A percentile compares a stretch with the other conserved stretches of the same genome.
These are phyloP conservation scores for Paraglomus occultum DNA, from an alignment of 192 early-diverging fungal species.

Conservation along the genomic window DNA sequence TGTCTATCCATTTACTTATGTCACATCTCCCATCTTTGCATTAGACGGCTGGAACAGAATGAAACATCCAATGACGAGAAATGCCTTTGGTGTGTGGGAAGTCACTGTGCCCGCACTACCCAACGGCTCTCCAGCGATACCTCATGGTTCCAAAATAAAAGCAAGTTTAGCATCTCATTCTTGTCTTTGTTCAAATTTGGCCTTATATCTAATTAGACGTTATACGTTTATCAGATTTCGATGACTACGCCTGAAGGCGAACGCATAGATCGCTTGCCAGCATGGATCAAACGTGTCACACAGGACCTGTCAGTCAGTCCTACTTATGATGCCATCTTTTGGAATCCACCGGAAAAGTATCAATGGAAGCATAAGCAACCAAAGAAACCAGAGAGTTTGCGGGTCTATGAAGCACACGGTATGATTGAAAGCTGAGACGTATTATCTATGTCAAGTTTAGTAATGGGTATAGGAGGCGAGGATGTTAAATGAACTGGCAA, in stretches of 20 bases:
- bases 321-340: constrained; percentile 91
- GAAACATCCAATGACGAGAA: constrained; percentile 73
- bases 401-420: constrained; percentile 96
- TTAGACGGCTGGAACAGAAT: constrained; percentile 81
- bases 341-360: constrained; percentile 84
- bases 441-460: not conserved
- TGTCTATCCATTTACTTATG: constrained; percentile 3
- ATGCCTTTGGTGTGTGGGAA: constrained; percentile 84
- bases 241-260: constrained; percentile 72
- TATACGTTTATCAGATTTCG: constrained; percentile 52
- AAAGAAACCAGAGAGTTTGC: constrained; percentile 59
- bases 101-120: constrained; percentile 62
- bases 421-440: not conserved
- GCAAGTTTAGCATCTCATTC: constrained; percentile 32
- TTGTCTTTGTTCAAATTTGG: not conserved
- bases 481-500: not conserved
- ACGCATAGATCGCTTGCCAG: constrained; percentile 86
- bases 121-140: constrained; percentile 66
- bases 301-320: constrained; percentile 82
- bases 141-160: constrained; percentile 88
- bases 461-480: not conserved
- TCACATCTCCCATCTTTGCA: not conserved
- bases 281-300: constrained; percentile 79
- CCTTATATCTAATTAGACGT: not conserved
- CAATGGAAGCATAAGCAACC: constrained; percentile 75